Percentiles rank a stretch among this genome's conserved stretches.
These are phyloP conservation scores for Monilinia fructicola DNA, from an alignment of 2,329 filamentous ascomycete species.

Conservation along the genomic window DNA sequence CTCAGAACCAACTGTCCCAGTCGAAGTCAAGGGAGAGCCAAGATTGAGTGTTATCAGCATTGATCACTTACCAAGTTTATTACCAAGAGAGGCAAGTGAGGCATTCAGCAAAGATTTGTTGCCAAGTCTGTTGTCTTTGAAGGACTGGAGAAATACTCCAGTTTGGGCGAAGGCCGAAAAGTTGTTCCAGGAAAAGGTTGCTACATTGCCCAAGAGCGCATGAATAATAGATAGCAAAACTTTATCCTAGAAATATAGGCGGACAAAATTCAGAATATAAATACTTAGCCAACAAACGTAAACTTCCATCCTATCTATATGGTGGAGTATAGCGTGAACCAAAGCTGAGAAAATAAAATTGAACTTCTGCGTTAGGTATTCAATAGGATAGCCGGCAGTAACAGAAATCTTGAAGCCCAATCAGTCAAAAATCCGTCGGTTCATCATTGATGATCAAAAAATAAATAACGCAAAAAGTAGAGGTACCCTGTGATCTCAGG, in stretches of 20 bases:
- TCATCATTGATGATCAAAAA: background rate
- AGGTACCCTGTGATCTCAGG: constrained; percentile 6
- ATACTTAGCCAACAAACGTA: background rate
- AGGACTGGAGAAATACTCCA: constrained; percentile 67
- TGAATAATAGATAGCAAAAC: constrained; percentile 17
- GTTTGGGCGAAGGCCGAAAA: constrained; percentile 88
- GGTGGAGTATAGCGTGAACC: background rate
- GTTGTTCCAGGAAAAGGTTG: constrained; percentile 80
- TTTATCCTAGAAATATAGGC: background rate
- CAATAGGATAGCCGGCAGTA: background rate
- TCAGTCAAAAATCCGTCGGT: background rate
- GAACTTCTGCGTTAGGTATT: no score
- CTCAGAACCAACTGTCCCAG: constrained; percentile 78
- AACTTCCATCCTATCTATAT: background rate
- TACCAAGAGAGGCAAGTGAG: constrained; percentile 85
- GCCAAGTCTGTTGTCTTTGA: constrained; percentile 73
- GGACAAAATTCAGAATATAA: background rate
- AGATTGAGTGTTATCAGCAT: constrained; percentile 80
- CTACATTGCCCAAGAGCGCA: constrained; percentile 55
- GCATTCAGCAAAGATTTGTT: constrained; percentile 77
- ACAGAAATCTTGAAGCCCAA: background rate
- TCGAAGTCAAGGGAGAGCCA: constrained; percentile 56
- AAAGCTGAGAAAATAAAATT: background rate
- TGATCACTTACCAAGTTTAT: constrained; percentile 78
- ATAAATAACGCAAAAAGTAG: background rate